Base-by-base conservation (phyloP, 345 rosid genomes). In the Eucalyptus grandis region DNA sequence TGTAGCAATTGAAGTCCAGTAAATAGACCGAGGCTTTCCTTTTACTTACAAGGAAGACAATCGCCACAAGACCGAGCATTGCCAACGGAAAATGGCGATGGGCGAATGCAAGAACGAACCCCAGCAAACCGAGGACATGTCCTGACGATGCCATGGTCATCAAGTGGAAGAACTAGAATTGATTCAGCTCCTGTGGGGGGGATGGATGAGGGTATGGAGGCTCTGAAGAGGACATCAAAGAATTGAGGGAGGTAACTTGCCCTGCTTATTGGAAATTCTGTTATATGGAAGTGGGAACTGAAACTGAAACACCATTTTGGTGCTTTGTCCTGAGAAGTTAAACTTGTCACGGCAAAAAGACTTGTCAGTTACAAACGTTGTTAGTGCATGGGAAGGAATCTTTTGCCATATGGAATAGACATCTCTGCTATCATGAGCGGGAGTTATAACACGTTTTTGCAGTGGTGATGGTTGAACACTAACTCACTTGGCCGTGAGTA, bases 1-100 rank as follows among this genome's bases (percentile, higher is more conserved):
- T 90, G 88, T 94, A 93, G 90, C 96, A 95, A 22, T 93, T 91
- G 90, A 94, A 93, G 77, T 95, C 97, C 11, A 95, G 94, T 11
- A 95, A 92, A 89, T 92, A 94, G 44, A 94, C 88, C 14, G 90
- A 30, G 56, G 83, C 92, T 87, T 53, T 93, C 89, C 89, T 86
- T 93, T 91, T 24, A 15, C 44, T 31, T 30, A 72, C 26, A 50
- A 89, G 43, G 40, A 89, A 87, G 15, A 89, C 34, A 10, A 37
- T 21, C 13, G 83, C 47, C 27, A 88, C 83, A 31, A 91, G 81
- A 47, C 85, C 49, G 34, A 87, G 44, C 34, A 91, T 46, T 47
- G 86, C 40, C 81, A 91, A 81, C 11, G 77, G 54, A 17, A 87
- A 86, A 62, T 85, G 87, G 86, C 80, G 50, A 80, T 90, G 88